Percentiles rank a stretch among this genome's conserved stretches.
Conservation (phyloP, 2,329 filamentous ascomycete species). For the Pseudovirgaria hyperparasitica region DNA sequence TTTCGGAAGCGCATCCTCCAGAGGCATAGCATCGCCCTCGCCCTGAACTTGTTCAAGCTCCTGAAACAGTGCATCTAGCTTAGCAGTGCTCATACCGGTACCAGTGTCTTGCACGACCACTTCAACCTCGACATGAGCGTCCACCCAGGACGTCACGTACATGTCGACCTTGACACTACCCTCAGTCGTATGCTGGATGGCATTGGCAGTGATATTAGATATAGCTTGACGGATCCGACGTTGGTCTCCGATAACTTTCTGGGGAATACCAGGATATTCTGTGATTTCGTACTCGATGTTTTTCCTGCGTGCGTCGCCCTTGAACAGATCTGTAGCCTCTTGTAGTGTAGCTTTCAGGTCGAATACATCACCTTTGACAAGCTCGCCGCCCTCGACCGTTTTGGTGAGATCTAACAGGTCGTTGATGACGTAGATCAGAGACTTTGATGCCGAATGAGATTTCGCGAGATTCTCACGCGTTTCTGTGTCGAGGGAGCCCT, state of each 20-base stretch:
- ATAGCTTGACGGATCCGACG: slow-evolving; percentile 70
- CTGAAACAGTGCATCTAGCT: slow-evolving; percentile 47
- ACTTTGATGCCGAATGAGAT: slow-evolving; percentile 85
- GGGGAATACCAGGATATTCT: slow-evolving; percentile 56
- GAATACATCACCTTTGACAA: slow-evolving; percentile 72
- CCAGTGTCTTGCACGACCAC: slow-evolving; percentile 68
- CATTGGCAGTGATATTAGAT: slow-evolving; percentile 73
- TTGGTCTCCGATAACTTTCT: slow-evolving; percentile 63
- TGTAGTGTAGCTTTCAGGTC: slow-evolving; percentile 56
- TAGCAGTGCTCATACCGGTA: slow-evolving; percentile 44
- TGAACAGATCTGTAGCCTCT: slow-evolving; percentile 68
- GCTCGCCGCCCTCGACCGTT: slow-evolving; percentile 64
- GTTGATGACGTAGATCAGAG: slow-evolving; percentile 87
- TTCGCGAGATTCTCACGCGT: slow-evolving; percentile 73
- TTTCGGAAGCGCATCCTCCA: slow-evolving; percentile 21
- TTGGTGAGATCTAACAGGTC: slow-evolving; percentile 82
- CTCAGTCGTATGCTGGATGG: slow-evolving; percentile 59
- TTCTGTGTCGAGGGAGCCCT: slow-evolving; percentile 66
- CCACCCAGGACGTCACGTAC: slow-evolving; percentile 44
- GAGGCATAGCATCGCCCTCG: slow-evolving; percentile 11
- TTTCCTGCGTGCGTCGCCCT: slow-evolving; percentile 63
- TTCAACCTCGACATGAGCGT: slow-evolving; percentile 53
- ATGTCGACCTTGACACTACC: slow-evolving; percentile 61
- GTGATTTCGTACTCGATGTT: slow-evolving; percentile 56
- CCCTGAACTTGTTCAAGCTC: slow-evolving; percentile 52